A percentile compares a stretch with the other conserved stretches of the same genome.
Conservation (phyloP, 768 basidiomycete species). For the Naganishia vishniacii region DNA sequence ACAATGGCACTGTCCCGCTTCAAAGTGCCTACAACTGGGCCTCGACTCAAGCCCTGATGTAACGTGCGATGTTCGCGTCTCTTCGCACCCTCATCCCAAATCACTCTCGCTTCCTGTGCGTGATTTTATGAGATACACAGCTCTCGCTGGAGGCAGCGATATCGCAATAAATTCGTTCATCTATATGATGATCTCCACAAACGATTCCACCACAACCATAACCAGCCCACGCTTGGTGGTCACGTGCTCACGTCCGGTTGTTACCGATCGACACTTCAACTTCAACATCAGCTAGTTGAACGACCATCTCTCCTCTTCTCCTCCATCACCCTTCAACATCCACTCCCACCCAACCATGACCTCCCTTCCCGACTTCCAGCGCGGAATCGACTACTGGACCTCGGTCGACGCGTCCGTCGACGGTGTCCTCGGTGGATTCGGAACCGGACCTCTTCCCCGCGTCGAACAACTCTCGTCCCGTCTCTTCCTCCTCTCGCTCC, state of each 20-base stretch:
- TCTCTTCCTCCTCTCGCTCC: constrained; percentile 72
- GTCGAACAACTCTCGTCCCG: constrained; percentile 86
- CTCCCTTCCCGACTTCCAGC: constrained; percentile 57
- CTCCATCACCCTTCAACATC: not conserved
- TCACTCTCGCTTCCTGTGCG: no score
- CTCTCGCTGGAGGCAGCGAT: no score
- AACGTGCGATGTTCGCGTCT: no score
- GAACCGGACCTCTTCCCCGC: constrained; percentile 71
- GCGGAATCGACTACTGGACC: constrained; percentile 82
- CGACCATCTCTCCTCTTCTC: not conserved
- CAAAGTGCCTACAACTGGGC: no score
- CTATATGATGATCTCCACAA: no score
- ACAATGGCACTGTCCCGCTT: no score
- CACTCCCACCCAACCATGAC: not conserved
- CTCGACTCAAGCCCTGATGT: no score
- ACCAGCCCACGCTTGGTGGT: no score
- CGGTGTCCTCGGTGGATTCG: constrained; percentile 73
- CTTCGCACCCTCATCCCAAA: no score
- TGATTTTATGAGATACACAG: no score
- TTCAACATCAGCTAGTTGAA: not conserved
- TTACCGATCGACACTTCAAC: not conserved
- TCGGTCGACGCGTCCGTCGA: constrained; percentile 72
- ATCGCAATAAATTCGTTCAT: no score
- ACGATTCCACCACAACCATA: no score
- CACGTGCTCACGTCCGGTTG: constrained; percentile 8